Conservation (phyloP, 495 filamentous ascomycete genomes). For the Jackrogersella minutella region DNA sequence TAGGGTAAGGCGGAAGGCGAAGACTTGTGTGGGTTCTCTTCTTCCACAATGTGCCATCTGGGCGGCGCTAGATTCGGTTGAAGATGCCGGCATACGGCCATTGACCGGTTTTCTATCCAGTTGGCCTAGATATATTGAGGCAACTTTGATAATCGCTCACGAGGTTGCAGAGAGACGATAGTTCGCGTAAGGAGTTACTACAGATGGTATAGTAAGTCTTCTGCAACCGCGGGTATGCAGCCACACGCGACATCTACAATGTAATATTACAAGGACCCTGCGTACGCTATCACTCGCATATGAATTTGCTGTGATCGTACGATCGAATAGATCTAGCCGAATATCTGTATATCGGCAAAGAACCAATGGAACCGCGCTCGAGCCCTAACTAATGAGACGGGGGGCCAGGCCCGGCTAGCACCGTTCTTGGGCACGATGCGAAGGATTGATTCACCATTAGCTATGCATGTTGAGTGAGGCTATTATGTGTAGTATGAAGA, state of each 20-base stretch:
- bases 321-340: slow-evolving; percentile 39
- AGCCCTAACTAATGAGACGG: slow-evolving; percentile 31
- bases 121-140: slow-evolving; percentile 1
- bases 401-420: slow-evolving; percentile 23
- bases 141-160: slow-evolving; percentile 9
- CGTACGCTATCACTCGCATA: slow-evolving; percentile 30
- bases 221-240: slow-evolving; percentile 32
- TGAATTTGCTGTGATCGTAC: slow-evolving; percentile 30
- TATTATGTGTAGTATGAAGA: slow-evolving; percentile 6
- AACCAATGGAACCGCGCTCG: slow-evolving; percentile 21
- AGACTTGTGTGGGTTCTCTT: neutral
- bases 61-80: slow-evolving; percentile 2
- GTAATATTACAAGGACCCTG: slow-evolving; percentile 24
- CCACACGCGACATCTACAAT: slow-evolving; percentile 2
- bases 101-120: slow-evolving; percentile 19
- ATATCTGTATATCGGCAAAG: slow-evolving; percentile 18
- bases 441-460: slow-evolving; percentile 10
- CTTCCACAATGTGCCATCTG: neutral
- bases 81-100: slow-evolving; percentile 19
- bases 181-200: slow-evolving; percentile 16
- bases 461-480: slow-evolving; percentile 4
- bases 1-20: neutral
- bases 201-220: slow-evolving; percentile 16
- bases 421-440: slow-evolving; percentile 5
- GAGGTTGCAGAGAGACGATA: slow-evolving; percentile 6